phyloP scores from a whole-genome alignment of 306 rosid species.

The Calophaca sinica region DNA sequence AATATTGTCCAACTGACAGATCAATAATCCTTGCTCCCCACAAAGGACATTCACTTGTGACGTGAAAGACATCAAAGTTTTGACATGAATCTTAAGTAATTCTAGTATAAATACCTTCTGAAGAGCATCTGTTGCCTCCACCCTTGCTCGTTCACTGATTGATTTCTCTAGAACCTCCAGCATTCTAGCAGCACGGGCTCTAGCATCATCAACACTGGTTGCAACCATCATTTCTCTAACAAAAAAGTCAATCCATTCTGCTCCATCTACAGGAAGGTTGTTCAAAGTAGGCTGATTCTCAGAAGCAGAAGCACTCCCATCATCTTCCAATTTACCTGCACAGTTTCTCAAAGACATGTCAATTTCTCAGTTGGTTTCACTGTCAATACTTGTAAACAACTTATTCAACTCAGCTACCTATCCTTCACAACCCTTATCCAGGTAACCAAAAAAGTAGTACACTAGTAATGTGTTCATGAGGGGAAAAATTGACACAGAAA shows the following conservation, averaged over 20 bases:
- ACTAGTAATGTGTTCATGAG: constrained; percentile 5
- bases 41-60: not conserved
- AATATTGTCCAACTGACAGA: too few species aligned
- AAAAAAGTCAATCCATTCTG: constrained; percentile 89
- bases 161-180: constrained; percentile 86
- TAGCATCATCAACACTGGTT: constrained; percentile 80
- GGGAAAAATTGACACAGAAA: constrained; percentile 2
- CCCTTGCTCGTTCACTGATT: constrained; percentile 69
- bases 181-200: constrained; percentile 79
- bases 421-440: constrained; percentile 15
- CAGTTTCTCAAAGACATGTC: constrained; percentile 25
- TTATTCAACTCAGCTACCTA: constrained; percentile 14
- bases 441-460: not conserved
- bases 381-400: constrained; percentile 26
- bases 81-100: constrained; percentile 13
- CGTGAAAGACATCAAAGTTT: constrained; percentile 27
- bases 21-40: constrained; percentile 30
- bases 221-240: constrained; percentile 86
- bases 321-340: constrained; percentile 53
- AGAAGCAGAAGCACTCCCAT: constrained; percentile 58
- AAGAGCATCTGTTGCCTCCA: constrained; percentile 65
- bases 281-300: constrained; percentile 53
- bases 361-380: constrained; percentile 1
- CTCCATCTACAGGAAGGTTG: constrained; percentile 77
- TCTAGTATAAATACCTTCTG: constrained; percentile 65